Percentiles rank a stretch among this genome's conserved stretches.
Conservation (phyloP, 202 grass and related monocot genomes). For the Zoysia matrella region DNA sequence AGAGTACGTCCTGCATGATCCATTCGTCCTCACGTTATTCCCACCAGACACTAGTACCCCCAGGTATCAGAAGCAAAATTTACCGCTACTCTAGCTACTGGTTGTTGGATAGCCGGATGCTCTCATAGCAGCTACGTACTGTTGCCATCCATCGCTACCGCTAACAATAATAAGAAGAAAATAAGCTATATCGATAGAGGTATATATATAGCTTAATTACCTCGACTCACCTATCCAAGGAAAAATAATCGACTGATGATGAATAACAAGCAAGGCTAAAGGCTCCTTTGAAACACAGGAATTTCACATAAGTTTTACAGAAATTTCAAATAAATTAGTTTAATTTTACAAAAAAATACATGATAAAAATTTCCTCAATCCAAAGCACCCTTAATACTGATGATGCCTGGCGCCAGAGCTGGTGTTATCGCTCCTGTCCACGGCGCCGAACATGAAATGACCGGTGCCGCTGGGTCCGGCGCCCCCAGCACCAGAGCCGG, state of each 20-base stretch:
- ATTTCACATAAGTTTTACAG: no score
- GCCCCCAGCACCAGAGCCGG: neutral
- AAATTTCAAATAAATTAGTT: no score
- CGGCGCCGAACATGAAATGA: conserved; percentile 90
- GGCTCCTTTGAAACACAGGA: no score
- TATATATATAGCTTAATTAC: neutral
- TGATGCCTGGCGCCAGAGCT: conserved; percentile 47
- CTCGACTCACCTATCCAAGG: neutral
- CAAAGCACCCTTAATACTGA: neutral
- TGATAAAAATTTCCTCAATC: no score
- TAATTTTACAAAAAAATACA: no score
- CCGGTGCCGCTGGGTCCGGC: conserved; percentile 6
- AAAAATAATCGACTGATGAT: neutral
- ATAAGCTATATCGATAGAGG: neutral
- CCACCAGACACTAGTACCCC: no score
- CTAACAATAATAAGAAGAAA: neutral
- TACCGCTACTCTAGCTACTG: neutral
- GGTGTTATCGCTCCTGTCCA: conserved; percentile 56
- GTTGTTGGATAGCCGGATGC: neutral
- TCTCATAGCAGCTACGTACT: neutral
- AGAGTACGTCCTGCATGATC: neutral
- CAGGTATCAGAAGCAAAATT: conserved; percentile 1
- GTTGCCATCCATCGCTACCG: neutral
- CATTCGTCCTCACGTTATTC: neutral
- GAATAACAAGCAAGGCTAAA: neutral